phyloP scores from a whole-genome alignment of 2,329 filamentous ascomycete genomes.

The Ophiostoma himal-ulmi region DNA sequence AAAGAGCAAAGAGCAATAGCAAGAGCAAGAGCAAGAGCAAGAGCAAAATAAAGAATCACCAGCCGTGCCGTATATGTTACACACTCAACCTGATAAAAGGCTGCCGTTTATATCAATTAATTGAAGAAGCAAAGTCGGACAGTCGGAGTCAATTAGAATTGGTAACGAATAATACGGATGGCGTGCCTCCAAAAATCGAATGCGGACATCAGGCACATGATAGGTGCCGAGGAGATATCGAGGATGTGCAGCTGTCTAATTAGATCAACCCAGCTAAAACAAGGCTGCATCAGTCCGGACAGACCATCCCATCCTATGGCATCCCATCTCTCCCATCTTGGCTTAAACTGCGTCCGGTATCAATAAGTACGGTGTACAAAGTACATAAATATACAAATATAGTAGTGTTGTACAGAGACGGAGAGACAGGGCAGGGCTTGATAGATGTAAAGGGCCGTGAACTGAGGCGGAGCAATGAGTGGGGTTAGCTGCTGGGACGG shows the following conservation, averaged over 20 bases:
- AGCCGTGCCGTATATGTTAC: background rate
- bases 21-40: too few species aligned
- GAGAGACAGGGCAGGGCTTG: background rate
- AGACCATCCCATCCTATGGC: background rate
- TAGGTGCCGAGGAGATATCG: too few species aligned
- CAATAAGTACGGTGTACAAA: background rate
- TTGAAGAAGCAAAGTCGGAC: background rate
- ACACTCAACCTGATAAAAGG: background rate
- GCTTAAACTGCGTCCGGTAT: background rate
- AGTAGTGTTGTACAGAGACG: background rate
- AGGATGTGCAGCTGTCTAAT: conserved; percentile 3
- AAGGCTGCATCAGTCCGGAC: background rate
- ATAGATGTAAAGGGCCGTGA: conserved; percentile 1
- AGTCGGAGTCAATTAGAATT: too few species aligned
- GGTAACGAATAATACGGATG: background rate
- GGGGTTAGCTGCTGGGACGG: background rate
- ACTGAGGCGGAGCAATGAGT: conserved; percentile 9
- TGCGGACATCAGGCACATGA: background rate
- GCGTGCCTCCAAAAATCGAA: background rate
- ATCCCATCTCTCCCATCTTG: background rate
- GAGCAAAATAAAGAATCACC: background rate
- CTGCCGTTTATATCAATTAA: background rate
- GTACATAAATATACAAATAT: background rate
- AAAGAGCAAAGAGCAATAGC: background rate
- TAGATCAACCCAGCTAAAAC: background rate